Percentiles rank a stretch among this genome's conserved stretches.
Evolutionary conservation across 768 basidiomycete species (phyloP).

Genomic region (Amanita phalloides): DNA sequence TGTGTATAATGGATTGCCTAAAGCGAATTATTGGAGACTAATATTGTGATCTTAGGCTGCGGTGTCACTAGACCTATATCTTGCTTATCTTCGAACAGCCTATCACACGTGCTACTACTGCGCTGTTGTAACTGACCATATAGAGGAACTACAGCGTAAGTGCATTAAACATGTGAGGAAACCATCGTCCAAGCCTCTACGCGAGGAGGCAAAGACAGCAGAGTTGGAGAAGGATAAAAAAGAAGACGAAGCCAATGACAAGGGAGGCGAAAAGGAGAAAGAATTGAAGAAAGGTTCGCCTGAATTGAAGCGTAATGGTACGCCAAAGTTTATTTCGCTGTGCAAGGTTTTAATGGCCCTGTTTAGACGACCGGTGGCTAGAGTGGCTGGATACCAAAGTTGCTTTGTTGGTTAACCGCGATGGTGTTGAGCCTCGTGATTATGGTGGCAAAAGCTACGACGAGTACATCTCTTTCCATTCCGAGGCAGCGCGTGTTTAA

Average conservation of each 20-base stretch:
- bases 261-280: constrained; percentile 21
- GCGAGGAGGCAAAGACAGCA: constrained; percentile 50
- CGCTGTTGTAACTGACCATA: constrained; percentile 81
- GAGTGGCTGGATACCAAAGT: constrained; percentile 85
- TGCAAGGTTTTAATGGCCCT: constrained; percentile 7
- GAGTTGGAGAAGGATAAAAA: constrained; percentile 43
- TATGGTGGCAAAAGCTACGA: constrained; percentile 88
- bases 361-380: constrained; percentile 76
- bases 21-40: constrained; percentile 7
- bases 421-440: constrained; percentile 73
- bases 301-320: constrained; percentile 56
- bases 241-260: constrained; percentile 28
- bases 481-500: background rate
- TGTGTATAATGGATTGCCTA: constrained; percentile 20
- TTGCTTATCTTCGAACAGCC: constrained; percentile 87
- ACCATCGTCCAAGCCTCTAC: constrained; percentile 48
- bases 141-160: constrained; percentile 92
- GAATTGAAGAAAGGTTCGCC: constrained; percentile 18
- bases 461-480: constrained; percentile 41
- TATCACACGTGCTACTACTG: constrained; percentile 98
- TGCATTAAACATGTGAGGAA: constrained; percentile 89
- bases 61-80: constrained; percentile 82
- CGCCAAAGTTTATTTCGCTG: constrained; percentile 13
- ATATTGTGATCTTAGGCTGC: constrained; percentile 41
- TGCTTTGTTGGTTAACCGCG: constrained; percentile 66